Base-by-base conservation (phyloP, 2,329 filamentous ascomycete species). In the Botrytis fabae region DNA sequence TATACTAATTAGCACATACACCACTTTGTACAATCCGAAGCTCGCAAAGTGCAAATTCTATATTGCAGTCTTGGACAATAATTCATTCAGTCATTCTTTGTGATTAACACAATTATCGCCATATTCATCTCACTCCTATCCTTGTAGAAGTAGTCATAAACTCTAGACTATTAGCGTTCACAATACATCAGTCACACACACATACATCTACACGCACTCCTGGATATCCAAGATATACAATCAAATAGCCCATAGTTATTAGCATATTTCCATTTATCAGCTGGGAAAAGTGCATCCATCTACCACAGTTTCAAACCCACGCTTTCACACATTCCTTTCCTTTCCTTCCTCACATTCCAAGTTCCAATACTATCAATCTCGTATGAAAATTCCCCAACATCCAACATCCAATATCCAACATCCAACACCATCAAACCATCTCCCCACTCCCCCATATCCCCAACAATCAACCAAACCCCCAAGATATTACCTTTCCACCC, bases 1-100 rank as follows among this genome's bases (percentile, higher is more conserved):
- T n/a, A 10, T 51, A 9, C 25, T n/a, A 0, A n/a, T 51, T 4
- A 7, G 48, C 0, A 51, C 25, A 51, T 16, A 0, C 2, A 51
- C 0, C 12, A 14, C 4, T 7, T n/a, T 51, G 2, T 1, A n/a
- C 14, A n/a, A 5, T 14, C 1, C 4, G 1, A 14, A n/a, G 4
- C 48, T 51, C 25, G 48, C 4, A 25, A n/a, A 2, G 18, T 51
- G 25, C 4, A 16, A 10, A n/a, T n/a, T 51, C 25, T 51, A 51
- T n/a, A n/a, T 51, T 5, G 1, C 2, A 2, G 5, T 2, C 10
- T 14, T 1, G 25, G 14, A 51, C 25, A 10, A 51, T 10, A 5
- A n/a, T 10, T 14, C 25, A n/a, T 10, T 14, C 25, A n/a, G 1
- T n/a, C 25, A n/a, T 51, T 0, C 10, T n/a, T 4, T 51, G 48